Evolutionary conservation across 257 asterid species (phyloP), one percentile per base, ranked within the genome.

Genomic region (Rubia yunnanensis): DNA sequence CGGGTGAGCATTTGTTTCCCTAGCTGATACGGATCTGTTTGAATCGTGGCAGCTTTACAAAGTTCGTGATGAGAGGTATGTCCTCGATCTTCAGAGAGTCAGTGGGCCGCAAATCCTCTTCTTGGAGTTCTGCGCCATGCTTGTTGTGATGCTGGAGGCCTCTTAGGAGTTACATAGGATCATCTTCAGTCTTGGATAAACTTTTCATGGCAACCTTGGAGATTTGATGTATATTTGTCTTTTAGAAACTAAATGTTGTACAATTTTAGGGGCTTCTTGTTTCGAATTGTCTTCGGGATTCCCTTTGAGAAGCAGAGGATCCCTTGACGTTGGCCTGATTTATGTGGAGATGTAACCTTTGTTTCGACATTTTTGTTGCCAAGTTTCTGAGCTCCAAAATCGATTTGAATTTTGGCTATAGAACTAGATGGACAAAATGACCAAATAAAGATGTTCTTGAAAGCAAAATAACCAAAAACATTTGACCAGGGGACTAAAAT

Each of bases 41-140:
- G 64, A 71, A 72, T 20, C 39, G 31, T 68, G 58, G 63, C 94
- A 92, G 99, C 97, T 92, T 48, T 92, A 86, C 86, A 92, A 88
- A 70, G 85, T 84, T 46, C 79, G 78, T 53, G 96, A 92, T 0
- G 92, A 82, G 52, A 89, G 83, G 75, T 86, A 87, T 70, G 65
- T 92, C 78, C 94, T 92, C 31, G 97, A 92, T 81, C 71, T 89
- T 53, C 99, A 92, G 85, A 83, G 97, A 84, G 76, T 92, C 26
- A 84, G 82, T 15, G 99, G 99, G n/a, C 91, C 96, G 0, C 95
- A 83, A 49, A 71, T 92, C 60, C 94, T 92, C 69, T 92, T 92
- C 87, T 79, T 92, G 78, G 97, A 92, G 78, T 87, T 89, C 76
- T 92, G 99, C 55, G 86, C 99, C 27, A 75, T 82, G 76, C 86